These are phyloP conservation scores for Dipteronia sinensis DNA, from an alignment of 345 rosid species.

Conservation along the genomic window DNA sequence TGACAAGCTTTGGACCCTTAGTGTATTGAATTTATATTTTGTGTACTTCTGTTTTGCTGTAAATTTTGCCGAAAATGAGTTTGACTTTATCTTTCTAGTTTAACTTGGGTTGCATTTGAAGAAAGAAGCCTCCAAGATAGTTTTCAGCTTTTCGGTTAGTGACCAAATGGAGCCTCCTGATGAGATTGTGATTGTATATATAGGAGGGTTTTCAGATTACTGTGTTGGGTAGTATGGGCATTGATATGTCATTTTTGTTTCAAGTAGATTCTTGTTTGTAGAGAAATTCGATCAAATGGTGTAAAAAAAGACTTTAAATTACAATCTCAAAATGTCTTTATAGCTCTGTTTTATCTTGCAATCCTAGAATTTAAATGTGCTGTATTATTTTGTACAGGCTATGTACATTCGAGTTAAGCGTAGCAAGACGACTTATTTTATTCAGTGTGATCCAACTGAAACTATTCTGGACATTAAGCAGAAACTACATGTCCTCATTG, in stretches of 20 bases:
- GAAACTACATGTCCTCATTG: conserved; percentile 64
- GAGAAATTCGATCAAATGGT: background rate
- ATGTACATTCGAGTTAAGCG: conserved; percentile 96
- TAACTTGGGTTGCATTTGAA: background rate
- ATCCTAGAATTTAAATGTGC: conserved; percentile 10
- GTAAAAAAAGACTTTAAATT: background rate
- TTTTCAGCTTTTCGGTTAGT: conserved; percentile 9
- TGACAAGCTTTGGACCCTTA: background rate
- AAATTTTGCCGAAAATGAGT: background rate
- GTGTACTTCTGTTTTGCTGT: background rate
- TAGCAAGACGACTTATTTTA: conserved; percentile 77
- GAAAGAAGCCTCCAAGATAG: background rate
- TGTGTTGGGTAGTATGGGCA: background rate
- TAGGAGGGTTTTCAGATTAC: background rate
- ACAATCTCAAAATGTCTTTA: background rate
- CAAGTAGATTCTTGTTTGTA: background rate
- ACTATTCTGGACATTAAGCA: conserved; percentile 69
- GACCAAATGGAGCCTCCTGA: background rate
- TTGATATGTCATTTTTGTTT: background rate
- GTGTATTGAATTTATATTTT: background rate
- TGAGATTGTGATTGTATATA: background rate
- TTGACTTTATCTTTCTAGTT: background rate
- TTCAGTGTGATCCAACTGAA: conserved; percentile 90
- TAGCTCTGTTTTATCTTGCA: conserved; percentile 2
- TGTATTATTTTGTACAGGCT: conserved; percentile 45